Base-by-base conservation (phyloP, 73 alveolate species). In the Paramecium sonneborni region DNA sequence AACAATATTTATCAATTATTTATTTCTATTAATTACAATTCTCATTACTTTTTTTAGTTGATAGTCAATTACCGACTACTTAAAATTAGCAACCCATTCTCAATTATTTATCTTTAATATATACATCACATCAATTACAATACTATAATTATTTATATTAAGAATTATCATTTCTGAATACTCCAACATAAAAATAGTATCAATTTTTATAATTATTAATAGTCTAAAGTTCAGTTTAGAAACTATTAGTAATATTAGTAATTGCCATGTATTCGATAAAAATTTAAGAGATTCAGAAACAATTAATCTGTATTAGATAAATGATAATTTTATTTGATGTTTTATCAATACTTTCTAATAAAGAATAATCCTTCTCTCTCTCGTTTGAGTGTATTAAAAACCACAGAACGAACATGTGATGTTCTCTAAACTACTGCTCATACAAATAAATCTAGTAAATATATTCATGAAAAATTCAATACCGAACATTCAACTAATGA, bases 401-500 rank as follows among this genome's bases (percentile, higher is more conserved):
- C 68, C 1, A 62, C 84, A 30, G 84, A 62, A 26, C 5, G 84
- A 30, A 62, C 84, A 0, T 62, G 84, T n/a, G 84, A 62, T 62
- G 28, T 12, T 30, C 84, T 62, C 14, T 62, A 62, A 62, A 62
- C 84, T 30, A 62, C 84, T 0, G 44, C 84, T 62, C 84, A 62
- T 62, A 62, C 84, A 26, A 62, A 62, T 62, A 62, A 62, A 32
- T 62, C 84, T 12, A 62, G 84, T 26, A 62, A 62, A 30, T 62
- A 30, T 62, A 62, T 62, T 10, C 84, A 62, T 26, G 84, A 62
- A 26, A 62, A 62, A 62, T 62, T 62, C 20, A 62, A 62, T 12
- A 62, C 84, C 14, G 84, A 62, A 62, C 84, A 62, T 24, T 62
- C 84, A 26, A 62, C 48, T 62, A 62, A 62, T 32, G 84, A 62